Conservation (phyloP, 202 grass and related monocot genomes). For the Hordeum pubiflorum region DNA sequence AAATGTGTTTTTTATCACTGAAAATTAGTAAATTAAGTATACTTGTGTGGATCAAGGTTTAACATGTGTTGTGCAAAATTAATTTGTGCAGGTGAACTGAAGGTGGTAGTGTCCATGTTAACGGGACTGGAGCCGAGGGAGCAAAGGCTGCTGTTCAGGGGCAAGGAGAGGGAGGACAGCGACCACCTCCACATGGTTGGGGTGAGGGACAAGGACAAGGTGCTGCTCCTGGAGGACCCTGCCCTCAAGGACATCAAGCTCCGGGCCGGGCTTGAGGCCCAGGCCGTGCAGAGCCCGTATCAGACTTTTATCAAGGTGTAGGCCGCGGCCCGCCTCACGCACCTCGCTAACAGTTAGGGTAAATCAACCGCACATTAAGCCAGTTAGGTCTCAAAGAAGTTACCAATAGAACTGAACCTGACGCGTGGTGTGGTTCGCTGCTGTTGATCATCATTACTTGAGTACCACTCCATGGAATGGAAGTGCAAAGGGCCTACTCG, state of each 20-base stretch:
- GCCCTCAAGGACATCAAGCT: conserved; percentile 82
- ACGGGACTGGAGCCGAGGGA: conserved; percentile 77
- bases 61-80: neutral
- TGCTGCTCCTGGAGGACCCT: conserved; percentile 78
- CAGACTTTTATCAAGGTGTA: conserved; percentile 18
- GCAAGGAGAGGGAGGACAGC: conserved; percentile 88
- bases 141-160: conserved; percentile 90
- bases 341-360: conserved; percentile 3
- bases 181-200: conserved; percentile 96
- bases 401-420: neutral
- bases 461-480: conserved; percentile 24
- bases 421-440: neutral
- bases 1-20: neutral
- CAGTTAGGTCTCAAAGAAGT: neutral
- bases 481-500: conserved; percentile 12
- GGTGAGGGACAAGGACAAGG: conserved; percentile 80
- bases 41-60: neutral
- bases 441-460: neutral
- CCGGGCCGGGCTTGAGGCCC: conserved; percentile 39
- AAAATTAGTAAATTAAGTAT: neutral
- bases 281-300: conserved; percentile 11
- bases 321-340: neutral
- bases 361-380: neutral
- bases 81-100: conserved; percentile 60
- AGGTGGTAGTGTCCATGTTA: conserved; percentile 58